phyloP scores from a whole-genome alignment of 2,329 filamentous ascomycete genomes.

The Emmonsia crescens region DNA sequence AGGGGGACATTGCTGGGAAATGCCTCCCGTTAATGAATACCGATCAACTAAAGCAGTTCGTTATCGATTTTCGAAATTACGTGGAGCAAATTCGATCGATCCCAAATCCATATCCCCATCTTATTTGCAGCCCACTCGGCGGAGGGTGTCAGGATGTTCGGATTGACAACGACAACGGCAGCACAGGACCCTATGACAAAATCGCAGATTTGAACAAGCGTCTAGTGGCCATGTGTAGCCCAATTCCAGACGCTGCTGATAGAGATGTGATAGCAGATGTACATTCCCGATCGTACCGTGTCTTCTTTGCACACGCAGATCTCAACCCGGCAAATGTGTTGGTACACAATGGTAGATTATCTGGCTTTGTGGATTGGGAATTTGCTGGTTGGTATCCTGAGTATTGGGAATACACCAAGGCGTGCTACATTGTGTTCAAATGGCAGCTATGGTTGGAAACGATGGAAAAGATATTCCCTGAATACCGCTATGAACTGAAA shows the following conservation, averaged over 20 bases:
- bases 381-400: background rate
- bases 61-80: slow-evolving; percentile 3
- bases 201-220: slow-evolving; percentile 1
- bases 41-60: slow-evolving; percentile 4
- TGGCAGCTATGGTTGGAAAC: slow-evolving; percentile 1
- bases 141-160: slow-evolving; percentile 6
- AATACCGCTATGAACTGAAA: background rate
- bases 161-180: slow-evolving; percentile 3
- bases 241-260: slow-evolving; percentile 4
- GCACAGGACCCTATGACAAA: slow-evolving; percentile 4
- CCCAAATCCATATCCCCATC: slow-evolving; percentile 6
- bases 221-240: slow-evolving; percentile 4
- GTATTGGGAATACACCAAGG: background rate
- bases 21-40: slow-evolving; percentile 2
- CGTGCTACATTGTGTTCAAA: background rate
- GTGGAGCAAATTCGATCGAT: slow-evolving; percentile 4
- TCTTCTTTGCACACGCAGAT: slow-evolving; percentile 3
- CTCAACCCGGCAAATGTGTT: slow-evolving; percentile 1
- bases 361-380: slow-evolving; percentile 1
- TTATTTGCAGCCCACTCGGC: slow-evolving; percentile 3
- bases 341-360: slow-evolving; percentile 2
- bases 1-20: slow-evolving; percentile 6
- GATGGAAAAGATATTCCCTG: background rate
- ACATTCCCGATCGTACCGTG: slow-evolving; percentile 1
- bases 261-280: slow-evolving; percentile 3